phyloP scores from a whole-genome alignment of 192 early-diverging fungal species.

The Entomortierella parvispora region DNA sequence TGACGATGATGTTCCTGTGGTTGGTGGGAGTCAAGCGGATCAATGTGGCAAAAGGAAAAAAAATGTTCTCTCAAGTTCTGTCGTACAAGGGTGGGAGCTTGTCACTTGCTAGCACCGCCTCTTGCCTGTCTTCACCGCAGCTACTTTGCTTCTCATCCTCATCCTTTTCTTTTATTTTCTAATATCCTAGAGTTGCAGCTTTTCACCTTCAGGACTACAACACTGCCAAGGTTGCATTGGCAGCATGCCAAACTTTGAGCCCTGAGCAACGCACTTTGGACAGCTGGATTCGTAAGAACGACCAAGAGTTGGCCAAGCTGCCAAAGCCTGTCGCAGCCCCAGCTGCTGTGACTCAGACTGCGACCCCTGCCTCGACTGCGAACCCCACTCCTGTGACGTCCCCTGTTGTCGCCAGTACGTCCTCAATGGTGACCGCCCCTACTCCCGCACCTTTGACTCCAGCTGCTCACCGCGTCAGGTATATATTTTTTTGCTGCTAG shows the following conservation, averaged over 20 bases:
- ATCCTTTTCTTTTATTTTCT: neutral
- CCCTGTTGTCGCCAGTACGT: conserved; percentile 1
- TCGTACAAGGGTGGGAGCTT: neutral
- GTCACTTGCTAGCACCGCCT: neutral
- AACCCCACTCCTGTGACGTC: conserved; percentile 14
- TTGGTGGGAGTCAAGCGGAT: neutral
- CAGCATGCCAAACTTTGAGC: conserved; percentile 55
- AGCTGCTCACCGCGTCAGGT: conserved; percentile 38
- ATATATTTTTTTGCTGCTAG: neutral
- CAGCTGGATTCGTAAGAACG: conserved; percentile 65
- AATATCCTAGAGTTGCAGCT: conserved; percentile 57
- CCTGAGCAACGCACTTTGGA: conserved; percentile 57
- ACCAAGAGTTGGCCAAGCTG: conserved; percentile 66
- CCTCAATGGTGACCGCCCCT: conserved; percentile 18
- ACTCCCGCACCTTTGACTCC: conserved; percentile 29
- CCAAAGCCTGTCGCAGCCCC: conserved; percentile 9
- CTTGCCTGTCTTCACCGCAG: neutral
- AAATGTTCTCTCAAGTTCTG: conserved; percentile 6
- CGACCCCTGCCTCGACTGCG: conserved; percentile 3
- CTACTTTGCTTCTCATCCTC: neutral
- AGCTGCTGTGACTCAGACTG: neutral
- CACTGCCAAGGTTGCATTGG: conserved; percentile 66
- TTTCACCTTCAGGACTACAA: conserved; percentile 66
- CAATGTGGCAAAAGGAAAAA: neutral
- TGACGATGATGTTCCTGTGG: neutral